Conservation (phyloP, 768 basidiomycete species). For the Antrodiella citrinella region DNA sequence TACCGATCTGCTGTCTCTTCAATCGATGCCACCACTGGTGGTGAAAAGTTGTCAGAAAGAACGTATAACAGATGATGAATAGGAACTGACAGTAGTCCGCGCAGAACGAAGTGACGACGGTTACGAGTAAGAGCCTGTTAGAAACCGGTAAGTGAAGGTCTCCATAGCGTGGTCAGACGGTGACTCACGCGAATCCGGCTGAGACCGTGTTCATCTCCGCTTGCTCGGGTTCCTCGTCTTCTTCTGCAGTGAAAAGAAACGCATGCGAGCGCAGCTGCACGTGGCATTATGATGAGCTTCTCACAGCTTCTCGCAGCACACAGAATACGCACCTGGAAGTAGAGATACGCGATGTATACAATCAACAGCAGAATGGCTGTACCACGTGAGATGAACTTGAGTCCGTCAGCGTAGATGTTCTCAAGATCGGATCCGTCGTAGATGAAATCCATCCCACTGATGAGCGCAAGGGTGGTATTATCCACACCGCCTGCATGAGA, state of each 20-base stretch:
- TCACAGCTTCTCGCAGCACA: no score
- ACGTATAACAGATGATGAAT: background rate
- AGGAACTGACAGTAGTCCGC: constrained; percentile 72
- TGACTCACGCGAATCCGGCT: constrained; percentile 44
- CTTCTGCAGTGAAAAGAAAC: no score
- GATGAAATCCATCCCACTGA: background rate
- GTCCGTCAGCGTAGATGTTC: constrained; percentile 29
- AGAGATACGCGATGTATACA: constrained; percentile 68
- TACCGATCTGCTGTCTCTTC: constrained; percentile 84
- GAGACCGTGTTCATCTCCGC: constrained; percentile 65
- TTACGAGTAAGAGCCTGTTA: constrained; percentile 60
- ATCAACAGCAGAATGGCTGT: constrained; percentile 68
- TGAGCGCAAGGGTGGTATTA: background rate
- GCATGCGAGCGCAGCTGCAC: no score
- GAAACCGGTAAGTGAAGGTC: background rate
- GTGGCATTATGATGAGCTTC: no score
- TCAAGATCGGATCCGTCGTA: constrained; percentile 17
- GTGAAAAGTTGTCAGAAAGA: constrained; percentile 1
- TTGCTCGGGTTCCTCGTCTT: constrained; percentile 27
- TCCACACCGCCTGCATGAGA: constrained; percentile 9
- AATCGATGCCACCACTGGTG: constrained; percentile 78
- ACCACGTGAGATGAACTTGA: constrained; percentile 72
- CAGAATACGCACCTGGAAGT: constrained; percentile 52
- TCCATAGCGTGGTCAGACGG: background rate
- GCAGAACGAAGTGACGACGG: constrained; percentile 79